Base-by-base conservation (phyloP, 805 yeast genomes). In the Spencermartinsiella europaea region DNA sequence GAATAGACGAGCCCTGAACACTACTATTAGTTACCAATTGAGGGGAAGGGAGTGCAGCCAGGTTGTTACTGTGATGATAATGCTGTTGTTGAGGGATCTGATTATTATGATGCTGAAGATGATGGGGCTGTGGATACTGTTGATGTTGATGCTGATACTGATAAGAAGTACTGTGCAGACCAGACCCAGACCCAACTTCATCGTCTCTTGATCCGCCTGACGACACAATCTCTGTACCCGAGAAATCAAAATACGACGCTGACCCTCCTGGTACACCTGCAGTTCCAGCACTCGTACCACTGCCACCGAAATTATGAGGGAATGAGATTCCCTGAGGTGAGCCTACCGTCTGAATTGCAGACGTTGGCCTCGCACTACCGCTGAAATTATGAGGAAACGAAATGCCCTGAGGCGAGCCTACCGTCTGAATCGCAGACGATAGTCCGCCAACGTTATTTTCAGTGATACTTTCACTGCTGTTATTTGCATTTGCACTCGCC, bases 171-270 rank as follows among this genome's bases (percentile, higher is more conserved):
- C 12, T 25, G 31, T 7, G 7, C 31, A 25, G 31, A n/a, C n/a
- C n/a, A n/a, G n/a, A n/a, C n/a, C n/a, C n/a, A n/a, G n/a, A n/a
- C n/a, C n/a, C n/a, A n/a, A n/a, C n/a, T 25, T 25, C 31, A 12
- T 25, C 31, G 31, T 25, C 31, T 25, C 31, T 25, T 5, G 51
- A 47, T 8, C 47, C 42, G 20, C 34, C 21, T 7, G 51, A 44
- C 14, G 51, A 47, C 21, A 49, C 42, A 42, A 20, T 56, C 33
- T 41, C 58, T 41, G 48, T 52, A 27, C 44, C 52, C 7, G 50
- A 47, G 14, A 47, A 44, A 14, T 49, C 53, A 28, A 47, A 38
- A 40, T 49, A 49, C 37, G 37, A 16, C 5, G 37, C 37, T 14
- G 37, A n/a, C 19, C 37, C 37, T 28, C 33, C 33, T 28, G 37